Evolutionary conservation across 139 green algal species (phyloP).

Genomic region (Chlamydomonas sp.): DNA sequence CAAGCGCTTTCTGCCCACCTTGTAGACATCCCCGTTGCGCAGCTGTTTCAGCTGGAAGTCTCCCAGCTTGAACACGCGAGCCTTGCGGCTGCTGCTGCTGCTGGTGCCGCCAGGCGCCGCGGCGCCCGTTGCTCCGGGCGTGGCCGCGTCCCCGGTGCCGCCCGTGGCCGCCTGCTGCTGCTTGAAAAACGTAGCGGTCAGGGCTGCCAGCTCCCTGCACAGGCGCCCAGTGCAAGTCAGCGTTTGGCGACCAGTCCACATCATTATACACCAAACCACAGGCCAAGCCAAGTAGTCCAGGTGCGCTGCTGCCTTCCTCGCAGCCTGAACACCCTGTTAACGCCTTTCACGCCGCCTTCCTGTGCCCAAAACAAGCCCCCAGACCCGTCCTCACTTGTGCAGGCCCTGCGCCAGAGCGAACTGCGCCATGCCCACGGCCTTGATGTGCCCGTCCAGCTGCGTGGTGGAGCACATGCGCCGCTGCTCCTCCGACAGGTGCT

Average conservation of each 20-base stretch:
- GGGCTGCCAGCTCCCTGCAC: constrained; percentile 23
- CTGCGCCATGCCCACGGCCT: constrained; percentile 61
- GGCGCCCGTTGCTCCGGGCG: neutral
- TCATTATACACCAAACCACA: neutral
- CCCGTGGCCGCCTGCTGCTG: neutral
- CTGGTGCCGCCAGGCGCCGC: neutral
- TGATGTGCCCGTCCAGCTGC: constrained; percentile 57
- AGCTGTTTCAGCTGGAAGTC: constrained; percentile 69
- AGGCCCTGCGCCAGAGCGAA: constrained; percentile 53
- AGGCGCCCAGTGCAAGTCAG: no score
- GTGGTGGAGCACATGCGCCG: constrained; percentile 44
- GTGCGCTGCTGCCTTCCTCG: neutral
- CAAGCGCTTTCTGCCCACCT: constrained; percentile 32
- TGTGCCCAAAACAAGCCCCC: no score
- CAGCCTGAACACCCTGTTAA: neutral
- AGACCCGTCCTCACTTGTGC: constrained; percentile 28
- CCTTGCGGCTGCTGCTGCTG: constrained; percentile 22
- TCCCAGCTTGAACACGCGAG: constrained; percentile 60
- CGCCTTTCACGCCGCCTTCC: neutral
- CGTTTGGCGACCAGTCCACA: neutral
- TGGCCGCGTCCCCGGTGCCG: neutral
- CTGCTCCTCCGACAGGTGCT: constrained; percentile 43
- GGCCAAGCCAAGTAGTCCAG: neutral
- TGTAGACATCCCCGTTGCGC: constrained; percentile 79
- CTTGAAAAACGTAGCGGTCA: constrained; percentile 36